These are phyloP conservation scores for Furcasterigmium sp. DNA, from an alignment of 2,329 filamentous ascomycete genomes.

Conservation along the genomic window DNA sequence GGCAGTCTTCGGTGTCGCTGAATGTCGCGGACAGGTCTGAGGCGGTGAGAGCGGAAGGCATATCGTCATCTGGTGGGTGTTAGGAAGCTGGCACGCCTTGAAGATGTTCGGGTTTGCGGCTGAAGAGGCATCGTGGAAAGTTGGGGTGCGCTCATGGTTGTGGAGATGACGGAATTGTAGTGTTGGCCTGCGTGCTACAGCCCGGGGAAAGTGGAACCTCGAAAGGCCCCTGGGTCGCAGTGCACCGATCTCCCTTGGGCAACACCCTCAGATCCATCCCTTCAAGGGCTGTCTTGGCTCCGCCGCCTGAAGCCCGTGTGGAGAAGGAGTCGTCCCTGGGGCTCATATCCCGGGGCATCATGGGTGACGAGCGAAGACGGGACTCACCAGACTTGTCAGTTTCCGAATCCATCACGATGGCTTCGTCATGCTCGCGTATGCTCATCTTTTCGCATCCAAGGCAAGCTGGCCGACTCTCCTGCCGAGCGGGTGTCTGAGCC, in stretches of 20 bases:
- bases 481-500: neutral
- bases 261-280: slow-evolving; percentile 5
- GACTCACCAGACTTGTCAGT: neutral
- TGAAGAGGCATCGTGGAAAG: neutral
- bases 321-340: neutral
- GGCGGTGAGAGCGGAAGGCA: slow-evolving; percentile 9
- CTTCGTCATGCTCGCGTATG: slow-evolving; percentile 8
- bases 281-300: slow-evolving; percentile 1
- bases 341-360: neutral
- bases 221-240: too few species aligned
- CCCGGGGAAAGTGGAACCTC: slow-evolving; percentile 3
- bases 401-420: neutral
- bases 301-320: neutral
- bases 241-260: too few species aligned
- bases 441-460: slow-evolving; percentile 11
- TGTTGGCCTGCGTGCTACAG: neutral
- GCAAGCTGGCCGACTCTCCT: slow-evolving; percentile 3
- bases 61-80: slow-evolving; percentile 9
- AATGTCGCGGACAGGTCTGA: slow-evolving; percentile 12
- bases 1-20: slow-evolving; percentile 16
- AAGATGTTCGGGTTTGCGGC: slow-evolving; percentile 9
- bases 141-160: neutral
- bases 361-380: neutral
- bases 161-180: neutral
- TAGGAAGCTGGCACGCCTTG: slow-evolving; percentile 12